Conservation (phyloP, 2,329 filamentous ascomycete genomes). For the Huntiella abstrusa region DNA sequence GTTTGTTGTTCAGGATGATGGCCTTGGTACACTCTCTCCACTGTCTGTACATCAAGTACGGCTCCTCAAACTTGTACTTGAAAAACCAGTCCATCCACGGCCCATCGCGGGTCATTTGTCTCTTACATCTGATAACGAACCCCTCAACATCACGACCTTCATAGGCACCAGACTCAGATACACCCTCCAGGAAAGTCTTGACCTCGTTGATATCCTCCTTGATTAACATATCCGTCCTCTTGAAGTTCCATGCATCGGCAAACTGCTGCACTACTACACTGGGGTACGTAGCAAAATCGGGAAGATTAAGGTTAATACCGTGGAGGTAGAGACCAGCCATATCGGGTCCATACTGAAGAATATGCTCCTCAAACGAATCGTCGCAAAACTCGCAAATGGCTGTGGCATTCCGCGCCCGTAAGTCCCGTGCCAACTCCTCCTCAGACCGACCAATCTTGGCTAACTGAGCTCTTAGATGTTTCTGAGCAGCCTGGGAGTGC, state of each 20-base stretch:
- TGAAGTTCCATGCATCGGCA: slow-evolving; percentile 84
- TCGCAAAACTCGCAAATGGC: slow-evolving; percentile 93
- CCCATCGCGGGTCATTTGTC: slow-evolving; percentile 29
- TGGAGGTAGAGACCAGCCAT: slow-evolving; percentile 84
- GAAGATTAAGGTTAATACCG: slow-evolving; percentile 89
- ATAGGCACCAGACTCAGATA: slow-evolving; percentile 76
- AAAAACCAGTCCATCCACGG: slow-evolving; percentile 93
- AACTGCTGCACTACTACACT: slow-evolving; percentile 72
- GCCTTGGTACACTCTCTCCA: slow-evolving; percentile 96
- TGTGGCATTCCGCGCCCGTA: slow-evolving; percentile 71
- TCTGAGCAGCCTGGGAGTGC: slow-evolving; percentile 70
- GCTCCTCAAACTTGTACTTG: slow-evolving; percentile 99
- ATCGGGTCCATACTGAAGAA: slow-evolving; percentile 69
- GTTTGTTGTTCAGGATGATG: slow-evolving; percentile 55
- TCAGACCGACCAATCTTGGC: slow-evolving; percentile 57
- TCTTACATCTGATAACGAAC: slow-evolving; percentile 85
- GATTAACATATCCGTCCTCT: slow-evolving; percentile 62
- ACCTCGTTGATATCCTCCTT: slow-evolving; percentile 59
- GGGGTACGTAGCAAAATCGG: slow-evolving; percentile 74
- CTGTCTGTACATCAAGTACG: slow-evolving; percentile 95
- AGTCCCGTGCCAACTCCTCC: slow-evolving; percentile 54
- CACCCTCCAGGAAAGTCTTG: slow-evolving; percentile 62
- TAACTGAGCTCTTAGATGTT: slow-evolving; percentile 65
- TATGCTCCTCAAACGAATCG: slow-evolving; percentile 91
- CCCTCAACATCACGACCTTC: slow-evolving; percentile 87